phyloP scores from a whole-genome alignment of 129 eudicot species.

The Heracleum sosnowskyi region DNA sequence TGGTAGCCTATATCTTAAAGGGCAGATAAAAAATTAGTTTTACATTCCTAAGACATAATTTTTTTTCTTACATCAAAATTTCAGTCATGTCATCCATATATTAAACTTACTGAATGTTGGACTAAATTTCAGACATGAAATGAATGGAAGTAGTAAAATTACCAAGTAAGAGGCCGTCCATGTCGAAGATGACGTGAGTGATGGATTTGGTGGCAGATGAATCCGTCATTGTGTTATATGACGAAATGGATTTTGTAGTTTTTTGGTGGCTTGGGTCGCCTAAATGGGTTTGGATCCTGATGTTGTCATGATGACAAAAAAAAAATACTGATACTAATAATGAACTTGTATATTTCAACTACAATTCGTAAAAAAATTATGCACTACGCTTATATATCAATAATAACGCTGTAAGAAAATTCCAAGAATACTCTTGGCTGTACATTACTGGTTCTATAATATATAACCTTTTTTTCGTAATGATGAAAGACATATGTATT shows the following conservation, averaged over 20 bases:
- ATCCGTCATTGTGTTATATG: neutral
- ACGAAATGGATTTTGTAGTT: neutral
- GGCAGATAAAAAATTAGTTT: neutral
- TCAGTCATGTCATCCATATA: neutral
- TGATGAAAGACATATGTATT: neutral
- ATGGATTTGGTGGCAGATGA: neutral
- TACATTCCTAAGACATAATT: neutral
- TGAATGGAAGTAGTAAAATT: neutral
- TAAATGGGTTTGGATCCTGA: neutral
- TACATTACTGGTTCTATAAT: neutral
- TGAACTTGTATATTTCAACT: neutral
- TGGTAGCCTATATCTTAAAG: neutral
- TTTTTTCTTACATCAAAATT: neutral
- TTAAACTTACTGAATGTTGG: neutral
- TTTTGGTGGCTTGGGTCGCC: neutral
- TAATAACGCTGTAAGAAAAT: neutral
- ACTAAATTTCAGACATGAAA: neutral
- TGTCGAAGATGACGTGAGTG: slow-evolving; percentile 8
- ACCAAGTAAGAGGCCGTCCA: slow-evolving; percentile 8
- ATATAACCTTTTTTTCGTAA: neutral
- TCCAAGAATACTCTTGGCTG: neutral
- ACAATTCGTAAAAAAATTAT: neutral
- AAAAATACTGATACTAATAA: neutral
- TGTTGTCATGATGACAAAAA: neutral
- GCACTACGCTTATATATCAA: neutral